A percentile compares a stretch with the other conserved stretches of the same genome.
Conservation (phyloP, 768 basidiomycete species). For the Clavulina sp. region DNA sequence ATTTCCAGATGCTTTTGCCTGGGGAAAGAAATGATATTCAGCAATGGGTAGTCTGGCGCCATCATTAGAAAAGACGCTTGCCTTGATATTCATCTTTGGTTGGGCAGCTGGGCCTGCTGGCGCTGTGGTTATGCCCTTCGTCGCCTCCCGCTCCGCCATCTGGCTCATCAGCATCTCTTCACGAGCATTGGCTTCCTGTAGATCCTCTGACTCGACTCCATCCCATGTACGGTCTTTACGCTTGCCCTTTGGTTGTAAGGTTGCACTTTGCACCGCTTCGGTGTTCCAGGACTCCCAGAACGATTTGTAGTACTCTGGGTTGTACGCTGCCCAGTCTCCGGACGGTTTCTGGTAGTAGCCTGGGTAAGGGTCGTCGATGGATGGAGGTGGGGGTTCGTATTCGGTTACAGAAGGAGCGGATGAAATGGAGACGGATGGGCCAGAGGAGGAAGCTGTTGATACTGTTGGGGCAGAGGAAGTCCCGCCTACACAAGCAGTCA, state of each 20-base stretch:
- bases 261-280: slow-evolving; percentile 34
- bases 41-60: neutral
- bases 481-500: too few species aligned
- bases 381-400: slow-evolving; percentile 58
- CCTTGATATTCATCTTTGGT: slow-evolving; percentile 73
- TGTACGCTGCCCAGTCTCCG: slow-evolving; percentile 61
- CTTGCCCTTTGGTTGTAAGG: slow-evolving; percentile 45
- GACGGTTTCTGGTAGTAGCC: slow-evolving; percentile 77
- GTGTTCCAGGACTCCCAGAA: slow-evolving; percentile 57
- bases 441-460: neutral
- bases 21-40: too few species aligned
- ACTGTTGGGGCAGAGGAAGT: slow-evolving; percentile 2
- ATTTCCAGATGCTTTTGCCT: slow-evolving; percentile 42
- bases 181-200: slow-evolving; percentile 35
- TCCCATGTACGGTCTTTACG: slow-evolving; percentile 47
- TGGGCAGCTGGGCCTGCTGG: slow-evolving; percentile 31
- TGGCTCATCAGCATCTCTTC: slow-evolving; percentile 45
- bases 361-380: slow-evolving; percentile 58
- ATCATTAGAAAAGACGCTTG: slow-evolving; percentile 24
- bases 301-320: slow-evolving; percentile 45
- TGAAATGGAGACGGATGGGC: slow-evolving; percentile 4
- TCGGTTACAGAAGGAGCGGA: slow-evolving; percentile 50
- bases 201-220: slow-evolving; percentile 36
- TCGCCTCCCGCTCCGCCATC: slow-evolving; percentile 41
- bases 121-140: slow-evolving; percentile 44